Percentiles rank a stretch among this genome's conserved stretches.
phyloP scores from a whole-genome alignment of 2,329 filamentous ascomycete genomes.

The Aspergillus fumigatiaffinis region DNA sequence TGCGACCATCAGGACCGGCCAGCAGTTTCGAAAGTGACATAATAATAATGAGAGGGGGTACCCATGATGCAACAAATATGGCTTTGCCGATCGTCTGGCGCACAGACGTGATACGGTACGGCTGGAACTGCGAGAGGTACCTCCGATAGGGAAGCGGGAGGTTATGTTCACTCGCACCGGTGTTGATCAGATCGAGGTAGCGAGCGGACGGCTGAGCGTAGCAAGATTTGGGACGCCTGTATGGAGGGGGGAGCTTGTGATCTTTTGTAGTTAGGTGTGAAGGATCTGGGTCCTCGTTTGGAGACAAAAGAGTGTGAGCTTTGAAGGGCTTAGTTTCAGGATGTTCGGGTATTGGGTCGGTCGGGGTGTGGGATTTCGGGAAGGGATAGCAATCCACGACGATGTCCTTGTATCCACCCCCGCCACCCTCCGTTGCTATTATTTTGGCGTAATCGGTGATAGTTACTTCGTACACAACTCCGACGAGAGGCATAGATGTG shows the following conservation, averaged over 20 bases:
- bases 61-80: slow-evolving; percentile 59
- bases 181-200: slow-evolving; percentile 75
- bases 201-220: slow-evolving; percentile 81
- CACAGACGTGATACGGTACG: slow-evolving; percentile 66
- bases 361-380: slow-evolving; percentile 45
- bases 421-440: slow-evolving; percentile 85
- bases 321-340: slow-evolving; percentile 66
- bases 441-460: slow-evolving; percentile 76
- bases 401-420: slow-evolving; percentile 78
- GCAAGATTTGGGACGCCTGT: slow-evolving; percentile 56
- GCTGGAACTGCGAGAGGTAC: slow-evolving; percentile 65
- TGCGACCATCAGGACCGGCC: slow-evolving; percentile 62
- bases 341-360: slow-evolving; percentile 58
- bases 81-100: slow-evolving; percentile 64
- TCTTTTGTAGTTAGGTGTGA: background rate
- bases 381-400: slow-evolving; percentile 73
- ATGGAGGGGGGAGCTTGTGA: background rate
- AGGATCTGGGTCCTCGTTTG: slow-evolving; percentile 32
- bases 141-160: slow-evolving; percentile 73
- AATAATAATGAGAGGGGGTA: slow-evolving; percentile 56
- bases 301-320: slow-evolving; percentile 79
- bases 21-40: slow-evolving; percentile 43
- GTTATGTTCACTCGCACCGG: slow-evolving; percentile 75
- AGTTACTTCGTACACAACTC: slow-evolving; percentile 94
- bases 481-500: slow-evolving; percentile 70